Evolutionary conservation across 1,139 yeast genomes (phyloP), one percentile per base, ranked within the genome.

Genomic region (Blastobotrys serpentis): DNA sequence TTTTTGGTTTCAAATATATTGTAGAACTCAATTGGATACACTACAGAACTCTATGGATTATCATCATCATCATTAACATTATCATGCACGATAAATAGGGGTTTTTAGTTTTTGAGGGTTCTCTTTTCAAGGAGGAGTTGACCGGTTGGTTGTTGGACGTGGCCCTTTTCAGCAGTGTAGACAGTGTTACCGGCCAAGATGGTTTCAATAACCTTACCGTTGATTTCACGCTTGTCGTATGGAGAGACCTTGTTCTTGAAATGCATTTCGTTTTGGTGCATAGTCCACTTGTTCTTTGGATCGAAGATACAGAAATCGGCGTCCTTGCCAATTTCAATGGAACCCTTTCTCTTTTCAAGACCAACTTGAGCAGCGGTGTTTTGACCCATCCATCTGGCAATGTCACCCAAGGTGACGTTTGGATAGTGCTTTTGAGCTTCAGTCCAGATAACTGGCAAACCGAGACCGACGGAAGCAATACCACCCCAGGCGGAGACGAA

Each of bases 401-500:
- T 82, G 53, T 86, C 88, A 1, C 72, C 69, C 14, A 87, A 65
- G 0, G 79, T 61, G 14, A 84, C 72, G 3, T 57, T 46, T 39
- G 56, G 56, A 29, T 56, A 58, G 26, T 42, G 42, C 58, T 78
- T 75, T 47, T 70, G 68, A 6, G 90, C 89, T 59, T 84, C 89
- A 1, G 96, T 86, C 74, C 78, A 82, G 50, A 90, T 69, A 40
- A 89, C 76, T 0, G 95, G 86, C 47, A 90, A 75, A 0, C 97
- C 97, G 46, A 89, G 79, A 0, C 98, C 98, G 22, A 90, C 94
- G 1, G 96, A 86, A 1, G 95, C 78, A 45, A 90, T 88, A n/a
- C 97, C 98, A 43, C 97, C 98, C 98, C 97, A 90, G 1, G 97
- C 96, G 42, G 81, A 78, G 65, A 88, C 81, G 65, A 89, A 90